Percentiles rank a stretch among this genome's conserved stretches.
phyloP scores from a whole-genome alignment of 371 early-diverging fungal genomes.

The Funneliformis caledonium region DNA sequence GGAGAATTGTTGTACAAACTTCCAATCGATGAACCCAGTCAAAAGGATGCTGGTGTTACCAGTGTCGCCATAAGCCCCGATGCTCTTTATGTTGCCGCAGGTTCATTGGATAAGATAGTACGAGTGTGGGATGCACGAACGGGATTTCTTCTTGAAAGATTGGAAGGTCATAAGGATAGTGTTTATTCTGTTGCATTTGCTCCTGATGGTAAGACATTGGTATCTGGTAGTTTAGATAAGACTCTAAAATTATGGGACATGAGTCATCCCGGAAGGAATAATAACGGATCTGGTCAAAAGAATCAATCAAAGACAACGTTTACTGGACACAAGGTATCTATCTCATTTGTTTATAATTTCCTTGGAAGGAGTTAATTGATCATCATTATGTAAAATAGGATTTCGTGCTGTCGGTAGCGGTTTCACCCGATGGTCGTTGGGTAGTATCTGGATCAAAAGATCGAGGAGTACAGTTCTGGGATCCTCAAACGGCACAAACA shows the following conservation, averaged over 20 bases:
- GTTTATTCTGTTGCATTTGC: conserved; percentile 97
- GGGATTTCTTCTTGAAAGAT: conserved; percentile 80
- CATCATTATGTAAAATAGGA: conserved; percentile 58
- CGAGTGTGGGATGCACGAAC: conserved; percentile 91
- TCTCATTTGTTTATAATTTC: not conserved
- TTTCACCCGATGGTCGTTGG: conserved; percentile 91
- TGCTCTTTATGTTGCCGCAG: conserved; percentile 81
- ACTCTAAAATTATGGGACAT: conserved; percentile 96
- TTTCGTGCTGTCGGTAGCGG: conserved; percentile 96
- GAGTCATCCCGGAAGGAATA: conserved; percentile 50
- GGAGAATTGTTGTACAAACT: conserved; percentile 76
- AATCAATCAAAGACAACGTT: conserved; percentile 58
- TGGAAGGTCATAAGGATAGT: conserved; percentile 96
- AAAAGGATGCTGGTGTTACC: conserved; percentile 94
- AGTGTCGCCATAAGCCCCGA: conserved; percentile 91
- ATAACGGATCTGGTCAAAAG: conserved; percentile 41
- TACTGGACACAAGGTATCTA: conserved; percentile 64
- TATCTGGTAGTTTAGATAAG: conserved; percentile 95
- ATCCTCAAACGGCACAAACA: conserved; percentile 76
- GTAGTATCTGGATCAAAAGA: conserved; percentile 95
- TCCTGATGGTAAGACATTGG: conserved; percentile 89
- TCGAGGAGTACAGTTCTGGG: conserved; percentile 95
- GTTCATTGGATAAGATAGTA: conserved; percentile 93
- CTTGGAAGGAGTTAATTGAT: not conserved
- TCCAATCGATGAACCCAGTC: conserved; percentile 77